phyloP scores from a whole-genome alignment of 2,329 filamentous ascomycete species.

The Colletotrichum spinosum region DNA sequence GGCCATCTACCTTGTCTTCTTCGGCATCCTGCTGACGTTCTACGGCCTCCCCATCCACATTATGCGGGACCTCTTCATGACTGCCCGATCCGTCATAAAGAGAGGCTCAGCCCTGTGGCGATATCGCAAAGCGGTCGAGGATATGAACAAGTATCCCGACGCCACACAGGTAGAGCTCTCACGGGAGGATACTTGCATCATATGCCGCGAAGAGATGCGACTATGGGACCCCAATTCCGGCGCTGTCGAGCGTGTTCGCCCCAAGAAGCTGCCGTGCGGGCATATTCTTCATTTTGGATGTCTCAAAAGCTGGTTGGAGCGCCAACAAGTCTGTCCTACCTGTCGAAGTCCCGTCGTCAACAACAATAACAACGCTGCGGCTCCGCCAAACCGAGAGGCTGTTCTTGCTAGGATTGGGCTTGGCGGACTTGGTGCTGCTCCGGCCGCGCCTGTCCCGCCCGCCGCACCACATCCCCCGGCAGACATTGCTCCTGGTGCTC shows the following conservation, averaged over 20 bases:
- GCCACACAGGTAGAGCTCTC: constrained; percentile 87
- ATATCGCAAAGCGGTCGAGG: constrained; percentile 89
- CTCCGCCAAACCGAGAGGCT: constrained; percentile 49
- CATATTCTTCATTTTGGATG: constrained; percentile 96
- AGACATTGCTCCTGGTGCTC: constrained; percentile 39
- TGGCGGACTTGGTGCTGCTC: constrained; percentile 32
- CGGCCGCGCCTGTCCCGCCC: constrained; percentile 43
- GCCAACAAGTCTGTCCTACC: constrained; percentile 96
- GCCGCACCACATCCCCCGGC: constrained; percentile 48
- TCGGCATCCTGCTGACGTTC: constrained; percentile 91
- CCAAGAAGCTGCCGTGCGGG: constrained; percentile 96
- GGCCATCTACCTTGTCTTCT: constrained; percentile 89
- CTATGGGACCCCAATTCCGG: constrained; percentile 74
- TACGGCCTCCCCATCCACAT: constrained; percentile 98
- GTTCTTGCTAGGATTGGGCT: constrained; percentile 48
- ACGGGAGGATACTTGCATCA: constrained; percentile 94
- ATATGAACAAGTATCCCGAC: constrained; percentile 96
- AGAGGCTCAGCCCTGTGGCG: constrained; percentile 88
- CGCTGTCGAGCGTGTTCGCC: constrained; percentile 84
- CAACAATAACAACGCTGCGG: constrained; percentile 45
- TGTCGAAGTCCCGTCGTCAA: constrained; percentile 86
- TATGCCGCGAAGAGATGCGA: constrained; percentile 96
- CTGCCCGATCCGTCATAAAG: constrained; percentile 90
- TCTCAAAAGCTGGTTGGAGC: constrained; percentile 95
- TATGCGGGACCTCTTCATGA: constrained; percentile 94